Evolutionary conservation across 306 rosid species (phyloP), one percentile per base, ranked within the genome.

Genomic region (Begonia peltatifolia): DNA sequence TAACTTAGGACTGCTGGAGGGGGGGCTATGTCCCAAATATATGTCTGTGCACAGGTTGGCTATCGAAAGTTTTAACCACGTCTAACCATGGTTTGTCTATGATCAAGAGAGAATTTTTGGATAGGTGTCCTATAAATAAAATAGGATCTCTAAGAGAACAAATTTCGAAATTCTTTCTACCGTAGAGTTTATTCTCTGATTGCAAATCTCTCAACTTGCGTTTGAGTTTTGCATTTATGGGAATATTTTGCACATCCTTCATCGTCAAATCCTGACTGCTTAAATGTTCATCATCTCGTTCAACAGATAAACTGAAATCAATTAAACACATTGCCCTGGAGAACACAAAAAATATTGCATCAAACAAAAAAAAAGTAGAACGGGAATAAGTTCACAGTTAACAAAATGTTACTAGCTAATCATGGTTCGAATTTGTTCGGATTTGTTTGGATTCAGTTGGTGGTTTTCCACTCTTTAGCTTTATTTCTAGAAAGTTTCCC

Each of bases 251-350:
- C 43, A 71, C 54, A 58, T 46, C 84, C 74, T 46, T 72, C 52
- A 57, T 51, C 36, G 56, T n/a, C 44, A 70, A 64, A 65, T 82
- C 88, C 67, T 64, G 83, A 51, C 74, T 77, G 44, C 55, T 63
- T 50, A 61, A 53, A 57, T 59, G 70, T 49, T 81, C 99, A 30
- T 68, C 74, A 30, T 92, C 88, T 62, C 70, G 84, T 58, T 79
- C 92, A 62, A 92, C 76, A 0, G 96, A 84, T 69, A 75, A 63
- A 56, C 83, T 81, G 57, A 92, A 86, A 71, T 92, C 99, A 47
- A 92, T 92, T 68, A 74, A 68, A 78, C 99, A 92, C 94, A 81
- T 79, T 6, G 99, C 96, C 86, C 99, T 92, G 69, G 53, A 44
- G 48, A 10, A 10, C n/a, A 44, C 48, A 11, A 44, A 44, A 4